These are phyloP conservation scores for Camptophora hylomeconis DNA, from an alignment of 2,329 filamentous ascomycete species.

Conservation along the genomic window DNA sequence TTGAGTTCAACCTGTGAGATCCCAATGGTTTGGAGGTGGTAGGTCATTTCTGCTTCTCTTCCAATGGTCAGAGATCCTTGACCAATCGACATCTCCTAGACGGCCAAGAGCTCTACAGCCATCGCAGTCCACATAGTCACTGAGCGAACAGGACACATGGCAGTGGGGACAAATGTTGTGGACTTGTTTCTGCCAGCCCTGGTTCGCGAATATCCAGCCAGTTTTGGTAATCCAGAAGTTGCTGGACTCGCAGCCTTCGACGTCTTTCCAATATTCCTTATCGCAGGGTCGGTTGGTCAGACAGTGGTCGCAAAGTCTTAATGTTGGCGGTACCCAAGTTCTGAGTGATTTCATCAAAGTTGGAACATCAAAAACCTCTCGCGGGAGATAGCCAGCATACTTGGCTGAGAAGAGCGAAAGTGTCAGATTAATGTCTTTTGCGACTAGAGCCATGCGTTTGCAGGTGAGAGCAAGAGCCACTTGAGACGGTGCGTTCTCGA, in stretches of 20 bases:
- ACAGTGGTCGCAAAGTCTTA: conserved; percentile 17
- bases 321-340: conserved; percentile 12
- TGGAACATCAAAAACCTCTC: conserved; percentile 16
- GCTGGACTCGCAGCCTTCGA: conserved; percentile 11
- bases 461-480: conserved; percentile 16
- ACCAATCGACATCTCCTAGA: conserved; percentile 17
- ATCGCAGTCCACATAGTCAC: conserved; percentile 16
- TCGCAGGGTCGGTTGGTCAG: conserved; percentile 14
- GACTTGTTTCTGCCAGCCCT: conserved; percentile 15
- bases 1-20: no score
- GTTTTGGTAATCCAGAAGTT: conserved; percentile 16
- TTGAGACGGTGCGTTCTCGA: conserved; percentile 15
- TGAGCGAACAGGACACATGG: conserved; percentile 14
- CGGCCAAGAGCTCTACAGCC: conserved; percentile 17
- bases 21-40: no score
- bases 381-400: conserved; percentile 16
- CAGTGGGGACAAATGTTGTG: conserved; percentile 17
- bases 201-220: conserved; percentile 15
- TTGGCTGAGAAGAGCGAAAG: conserved; percentile 12
- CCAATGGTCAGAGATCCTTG: conserved; percentile 12
- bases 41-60: no score
- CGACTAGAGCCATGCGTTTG: conserved; percentile 14
- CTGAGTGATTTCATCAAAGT: conserved; percentile 14
- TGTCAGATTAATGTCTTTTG: conserved; percentile 10
- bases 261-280: conserved; percentile 13